Evolutionary conservation across 768 basidiomycete genomes (phyloP).

Genomic region (Amanita fuliginea): DNA sequence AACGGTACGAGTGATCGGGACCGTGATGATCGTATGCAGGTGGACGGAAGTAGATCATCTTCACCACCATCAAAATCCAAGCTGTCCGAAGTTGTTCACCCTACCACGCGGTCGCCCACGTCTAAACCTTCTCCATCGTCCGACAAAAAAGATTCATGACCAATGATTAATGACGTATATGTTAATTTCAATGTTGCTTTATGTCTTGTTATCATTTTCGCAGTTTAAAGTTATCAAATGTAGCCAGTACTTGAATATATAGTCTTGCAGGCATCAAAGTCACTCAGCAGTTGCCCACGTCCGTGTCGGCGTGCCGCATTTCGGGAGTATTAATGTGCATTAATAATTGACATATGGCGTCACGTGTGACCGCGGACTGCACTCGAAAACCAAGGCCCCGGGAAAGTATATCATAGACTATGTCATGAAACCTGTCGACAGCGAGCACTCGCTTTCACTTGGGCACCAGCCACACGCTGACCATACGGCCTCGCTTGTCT

Average conservation of each 20-base stretch:
- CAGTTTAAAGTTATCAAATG: constrained; percentile 1
- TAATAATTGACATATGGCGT: too few relatives aligned
- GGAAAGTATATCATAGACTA: neutral
- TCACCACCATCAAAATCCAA: constrained; percentile 45
- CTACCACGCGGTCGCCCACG: constrained; percentile 37
- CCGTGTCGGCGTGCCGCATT: too few relatives aligned
- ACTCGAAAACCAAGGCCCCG: neutral
- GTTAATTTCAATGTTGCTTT: constrained; percentile 7
- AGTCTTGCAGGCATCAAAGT: constrained; percentile 1
- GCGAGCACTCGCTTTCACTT: neutral
- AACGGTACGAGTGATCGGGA: constrained; percentile 24
- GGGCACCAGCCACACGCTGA: neutral
- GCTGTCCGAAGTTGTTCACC: constrained; percentile 39
- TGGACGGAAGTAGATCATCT: constrained; percentile 37
- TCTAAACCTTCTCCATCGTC: constrained; percentile 46
- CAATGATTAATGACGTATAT: neutral
- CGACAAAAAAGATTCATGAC: constrained; percentile 26
- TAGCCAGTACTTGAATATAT: neutral
- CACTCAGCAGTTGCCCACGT: too few relatives aligned
- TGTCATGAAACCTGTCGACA: constrained; percentile 3
- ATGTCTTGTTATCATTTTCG: constrained; percentile 7
- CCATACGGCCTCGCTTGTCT: neutral
- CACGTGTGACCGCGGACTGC: too few relatives aligned
- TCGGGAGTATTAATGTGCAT: too few relatives aligned
- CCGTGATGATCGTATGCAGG: constrained; percentile 44